Conservation (phyloP, 1,139 yeast genomes). For the Blastobotrys petasosporus region DNA sequence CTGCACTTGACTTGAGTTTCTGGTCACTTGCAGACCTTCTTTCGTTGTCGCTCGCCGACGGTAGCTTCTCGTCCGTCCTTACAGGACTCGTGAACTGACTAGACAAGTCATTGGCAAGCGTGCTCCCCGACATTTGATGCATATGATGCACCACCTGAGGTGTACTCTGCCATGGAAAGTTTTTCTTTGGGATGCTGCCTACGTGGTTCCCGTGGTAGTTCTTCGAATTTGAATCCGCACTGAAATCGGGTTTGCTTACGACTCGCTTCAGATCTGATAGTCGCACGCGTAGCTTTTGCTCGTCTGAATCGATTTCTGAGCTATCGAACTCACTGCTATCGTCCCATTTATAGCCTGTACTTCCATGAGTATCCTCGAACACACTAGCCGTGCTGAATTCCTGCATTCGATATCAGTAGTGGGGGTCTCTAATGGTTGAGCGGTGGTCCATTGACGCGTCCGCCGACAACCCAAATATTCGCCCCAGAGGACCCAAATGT, state of each 20-base stretch:
- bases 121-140: constrained; percentile 16
- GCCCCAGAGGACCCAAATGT: too few species aligned
- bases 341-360: constrained; percentile 13
- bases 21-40: not conserved
- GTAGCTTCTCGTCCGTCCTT: not conserved
- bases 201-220: not conserved
- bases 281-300: constrained; percentile 4
- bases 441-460: too few species aligned
- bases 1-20: not conserved
- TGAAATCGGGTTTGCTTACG: not conserved
- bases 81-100: not conserved
- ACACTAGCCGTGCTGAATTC: constrained; percentile 9
- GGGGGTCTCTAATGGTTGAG: too few species aligned
- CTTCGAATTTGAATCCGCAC: too few species aligned
- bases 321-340: constrained; percentile 10
- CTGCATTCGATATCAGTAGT: not conserved
- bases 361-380: constrained; percentile 9
- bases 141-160: constrained; percentile 14
- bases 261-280: constrained; percentile 10
- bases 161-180: constrained; percentile 7
- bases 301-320: constrained; percentile 2
- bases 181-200: not conserved
- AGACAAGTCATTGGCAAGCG: constrained; percentile 11
- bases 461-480: too few species aligned
- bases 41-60: not conserved